A percentile compares a stretch with the other conserved stretches of the same genome.
Evolutionary conservation across 106 monocot species (phyloP).

Genomic region (Narthecium ossifragum): DNA sequence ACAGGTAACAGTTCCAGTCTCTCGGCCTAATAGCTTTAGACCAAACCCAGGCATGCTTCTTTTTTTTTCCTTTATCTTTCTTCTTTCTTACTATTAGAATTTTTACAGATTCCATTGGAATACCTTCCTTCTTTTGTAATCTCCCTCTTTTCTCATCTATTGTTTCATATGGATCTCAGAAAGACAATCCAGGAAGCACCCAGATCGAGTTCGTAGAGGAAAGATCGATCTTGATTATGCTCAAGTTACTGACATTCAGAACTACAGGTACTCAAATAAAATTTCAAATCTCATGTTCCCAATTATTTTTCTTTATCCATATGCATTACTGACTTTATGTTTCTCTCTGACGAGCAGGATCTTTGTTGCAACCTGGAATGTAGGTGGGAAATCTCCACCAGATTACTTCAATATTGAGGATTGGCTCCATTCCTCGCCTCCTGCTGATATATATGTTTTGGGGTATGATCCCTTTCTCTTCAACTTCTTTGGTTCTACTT

Average conservation of each 20-base stretch:
- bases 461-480: slow-evolving; percentile 28
- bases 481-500: background rate
- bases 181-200: slow-evolving; percentile 30
- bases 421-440: slow-evolving; percentile 75
- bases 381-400: slow-evolving; percentile 74
- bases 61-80: slow-evolving; percentile 4
- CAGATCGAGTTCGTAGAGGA: slow-evolving; percentile 32
- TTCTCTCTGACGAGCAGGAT: slow-evolving; percentile 33
- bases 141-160: background rate
- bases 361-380: slow-evolving; percentile 90
- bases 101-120: no score
- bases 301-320: background rate
- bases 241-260: slow-evolving; percentile 51
- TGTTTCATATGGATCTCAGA: slow-evolving; percentile 21
- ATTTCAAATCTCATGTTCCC: background rate
- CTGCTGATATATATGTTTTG: slow-evolving; percentile 76
- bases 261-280: slow-evolving; percentile 38
- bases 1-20: slow-evolving; percentile 30
- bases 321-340: background rate
- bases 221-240: slow-evolving; percentile 56
- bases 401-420: slow-evolving; percentile 63
- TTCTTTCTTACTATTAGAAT: no score
- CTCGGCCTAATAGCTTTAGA: slow-evolving; percentile 9
- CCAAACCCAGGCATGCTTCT: slow-evolving; percentile 3
- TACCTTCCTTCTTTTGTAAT: background rate